These are phyloP conservation scores for Truncatella angustata DNA, from an alignment of 2,329 filamentous ascomycete species.

Conservation along the genomic window DNA sequence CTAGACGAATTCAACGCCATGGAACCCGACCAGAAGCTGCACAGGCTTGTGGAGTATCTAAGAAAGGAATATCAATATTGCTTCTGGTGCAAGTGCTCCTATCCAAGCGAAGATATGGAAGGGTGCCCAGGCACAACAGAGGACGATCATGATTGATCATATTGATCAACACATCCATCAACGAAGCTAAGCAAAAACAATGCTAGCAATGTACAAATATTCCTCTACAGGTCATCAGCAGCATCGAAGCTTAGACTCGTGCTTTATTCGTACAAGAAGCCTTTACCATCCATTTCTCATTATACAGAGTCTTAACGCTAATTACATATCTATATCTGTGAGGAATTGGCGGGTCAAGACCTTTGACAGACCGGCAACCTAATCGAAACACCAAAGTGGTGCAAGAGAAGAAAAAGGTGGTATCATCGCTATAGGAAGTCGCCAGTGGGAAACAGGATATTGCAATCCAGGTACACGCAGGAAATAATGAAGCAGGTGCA, in stretches of 20 bases:
- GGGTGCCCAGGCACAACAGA: slow-evolving; percentile 86
- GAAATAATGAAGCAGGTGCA: background rate
- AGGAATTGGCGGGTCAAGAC: too few relatives aligned
- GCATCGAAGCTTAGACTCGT: too few relatives aligned
- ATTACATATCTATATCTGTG: too few relatives aligned
- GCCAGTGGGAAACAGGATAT: slow-evolving; percentile 5
- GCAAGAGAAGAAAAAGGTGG: slow-evolving; percentile 18
- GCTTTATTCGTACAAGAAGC: too few relatives aligned
- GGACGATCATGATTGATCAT: slow-evolving; percentile 77
- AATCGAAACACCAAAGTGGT: background rate
- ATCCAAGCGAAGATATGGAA: slow-evolving; percentile 72
- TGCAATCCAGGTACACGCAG: background rate
- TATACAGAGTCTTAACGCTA: too few relatives aligned
- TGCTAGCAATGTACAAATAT: too few relatives aligned
- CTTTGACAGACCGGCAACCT: too few relatives aligned
- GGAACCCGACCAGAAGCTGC: slow-evolving; percentile 63
- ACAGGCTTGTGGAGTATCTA: slow-evolving; percentile 65
- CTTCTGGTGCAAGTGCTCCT: slow-evolving; percentile 92
- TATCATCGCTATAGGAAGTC: slow-evolving; percentile 27
- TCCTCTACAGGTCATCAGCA: too few relatives aligned
- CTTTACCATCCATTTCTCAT: too few relatives aligned
- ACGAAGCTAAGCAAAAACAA: too few relatives aligned
- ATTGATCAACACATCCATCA: too few relatives aligned
- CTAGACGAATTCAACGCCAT: slow-evolving; percentile 76
- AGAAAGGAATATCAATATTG: slow-evolving; percentile 77